A percentile compares a stretch with the other conserved stretches of the same genome.
phyloP scores from a whole-genome alignment of 371 early-diverging fungal genomes.

The Saksenaea oblongispora region DNA sequence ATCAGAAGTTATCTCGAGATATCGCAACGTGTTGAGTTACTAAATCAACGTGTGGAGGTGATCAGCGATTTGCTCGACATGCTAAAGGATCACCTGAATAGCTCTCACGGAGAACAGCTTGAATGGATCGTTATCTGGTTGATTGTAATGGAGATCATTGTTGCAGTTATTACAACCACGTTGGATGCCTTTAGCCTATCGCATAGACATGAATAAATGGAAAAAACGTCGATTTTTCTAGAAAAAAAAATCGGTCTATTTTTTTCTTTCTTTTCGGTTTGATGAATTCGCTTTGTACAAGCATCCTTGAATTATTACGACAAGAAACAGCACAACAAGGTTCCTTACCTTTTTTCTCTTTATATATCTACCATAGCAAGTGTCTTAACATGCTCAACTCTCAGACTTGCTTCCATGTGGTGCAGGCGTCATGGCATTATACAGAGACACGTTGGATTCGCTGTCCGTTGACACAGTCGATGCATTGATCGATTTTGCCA shows the following conservation, averaged over 20 bases:
- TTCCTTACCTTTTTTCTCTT: neutral
- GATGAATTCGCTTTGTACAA: neutral
- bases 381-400: neutral
- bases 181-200: constrained; percentile 69
- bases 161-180: constrained; percentile 77
- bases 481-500: constrained; percentile 29
- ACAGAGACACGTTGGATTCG: neutral
- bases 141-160: constrained; percentile 79
- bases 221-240: neutral
- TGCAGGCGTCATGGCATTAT: neutral
- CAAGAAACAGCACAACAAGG: neutral
- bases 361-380: neutral
- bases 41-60: constrained; percentile 54
- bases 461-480: constrained; percentile 3
- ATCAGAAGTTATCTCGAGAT: constrained; percentile 80
- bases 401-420: neutral
- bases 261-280: neutral
- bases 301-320: neutral
- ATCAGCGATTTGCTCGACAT: constrained; percentile 72
- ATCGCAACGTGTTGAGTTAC: constrained; percentile 63
- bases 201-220: neutral
- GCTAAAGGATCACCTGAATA: constrained; percentile 66
- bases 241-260: neutral
- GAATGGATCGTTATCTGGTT: constrained; percentile 86
- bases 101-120: constrained; percentile 64